Base-by-base conservation (phyloP, 441 rosid genomes). In the Mallotus repandus region DNA sequence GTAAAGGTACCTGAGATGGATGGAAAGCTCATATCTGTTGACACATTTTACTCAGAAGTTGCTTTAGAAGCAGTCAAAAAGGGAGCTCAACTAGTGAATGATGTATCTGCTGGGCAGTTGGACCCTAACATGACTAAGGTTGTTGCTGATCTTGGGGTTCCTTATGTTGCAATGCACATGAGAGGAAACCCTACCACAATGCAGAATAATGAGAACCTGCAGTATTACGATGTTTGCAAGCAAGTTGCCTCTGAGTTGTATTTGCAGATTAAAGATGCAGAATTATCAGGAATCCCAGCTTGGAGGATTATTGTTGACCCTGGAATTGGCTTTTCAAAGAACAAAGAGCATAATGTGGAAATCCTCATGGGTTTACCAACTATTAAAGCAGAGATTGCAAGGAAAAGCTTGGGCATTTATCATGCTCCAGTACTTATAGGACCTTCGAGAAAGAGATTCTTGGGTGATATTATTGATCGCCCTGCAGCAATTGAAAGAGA, bases 131-230 rank as follows among this genome's bases (percentile, higher is more conserved):
- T 96, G 98, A 82, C 78, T 58, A 84, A 75, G 66, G 88, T 86
- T 72, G 86, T 96, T 46, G 91, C 97, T 25, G 82, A 70, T 49
- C 89, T 95, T 55, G 82, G 83, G 58, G 93, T 88, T 79, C 97
- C 97, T 69, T 91, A 88, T 56, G 78, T 91, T 45, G 85, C 84
- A 5, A 96, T 93, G 98, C 98, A 96, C 89, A 96, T 93, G 99
- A 90, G 98, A 78, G 99, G 96, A 66, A 91, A 96, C 80, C 97
- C 94, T 18, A 78, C 84, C 16, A 88, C 96, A 54, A 93, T 96
- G 98, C 97, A 96, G 81, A 87, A 77, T 73, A 59, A 56, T 74
- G 88, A 90, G 70, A 90, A 90, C 80, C 74, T 92, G 77, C 80
- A 86, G 16, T 93, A 91, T 25, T 64, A 81, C 60, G 80, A 96